Base-by-base conservation (phyloP, 2,329 filamentous ascomycete species). In the Cercospora janseana region DNA sequence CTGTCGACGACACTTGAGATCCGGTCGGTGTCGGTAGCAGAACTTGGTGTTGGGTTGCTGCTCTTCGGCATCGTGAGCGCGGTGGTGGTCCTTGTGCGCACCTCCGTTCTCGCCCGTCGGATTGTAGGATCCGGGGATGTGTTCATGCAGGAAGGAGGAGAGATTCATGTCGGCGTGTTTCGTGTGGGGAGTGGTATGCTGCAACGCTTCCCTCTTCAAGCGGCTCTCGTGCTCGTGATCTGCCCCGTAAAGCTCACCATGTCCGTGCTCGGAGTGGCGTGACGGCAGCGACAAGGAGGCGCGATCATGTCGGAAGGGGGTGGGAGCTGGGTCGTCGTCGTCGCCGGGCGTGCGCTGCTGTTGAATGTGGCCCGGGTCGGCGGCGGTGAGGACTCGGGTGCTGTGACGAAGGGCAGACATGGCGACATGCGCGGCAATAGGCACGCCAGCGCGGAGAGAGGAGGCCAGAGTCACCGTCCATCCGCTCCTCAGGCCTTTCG, bases 1-100 rank as follows among this genome's bases (percentile, higher is more conserved):
- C 56, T 94, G 89, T 54, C 90, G 83, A 54, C 91, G 80, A 72
- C 93, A 98, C 72, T 96, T 95, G 46, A 92, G 83, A 69, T 97
- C 93, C 2, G 93, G 93, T 46, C 88, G 80, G 70, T 98, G 93
- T 49, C 93, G 85, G 70, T 98, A 98, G 73, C 93, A 98, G 73
- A 87, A 97, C 69, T 88, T 93, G 61, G 89, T 94, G 68, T 91
- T 95, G 78, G 79, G 55, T 67, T 48, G 63, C 59, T 50, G 62
- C 49, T 60, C 69, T 8, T 50, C 52, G 15, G 20, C 23, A 13
- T 56, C 42, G 34, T 49, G 13, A 70, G 69, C 51, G 53, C 41
- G 57, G 13, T 34, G 28, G 31, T 76, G 74, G 8, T 41, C 55
- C 24, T 47, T 21, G 6, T 51, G 73, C 13, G 41, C 26, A 10